Conservation (phyloP, 192 early-diverging fungal genomes). For the Entomortierella lignicola region DNA sequence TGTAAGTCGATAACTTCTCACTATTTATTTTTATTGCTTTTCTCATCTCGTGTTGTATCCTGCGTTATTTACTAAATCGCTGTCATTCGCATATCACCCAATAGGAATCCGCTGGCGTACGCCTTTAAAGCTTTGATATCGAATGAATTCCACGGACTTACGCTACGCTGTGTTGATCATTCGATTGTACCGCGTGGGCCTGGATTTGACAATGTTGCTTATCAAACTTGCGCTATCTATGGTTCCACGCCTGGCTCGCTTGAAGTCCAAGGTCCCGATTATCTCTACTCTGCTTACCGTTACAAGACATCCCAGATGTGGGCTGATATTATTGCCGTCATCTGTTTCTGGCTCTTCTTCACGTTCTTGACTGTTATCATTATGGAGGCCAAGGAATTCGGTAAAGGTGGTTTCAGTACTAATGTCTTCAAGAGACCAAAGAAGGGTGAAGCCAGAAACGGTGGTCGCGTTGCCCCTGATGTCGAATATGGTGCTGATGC, state of each 20-base stretch:
- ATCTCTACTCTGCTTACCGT: constrained; percentile 63
- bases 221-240: constrained; percentile 70
- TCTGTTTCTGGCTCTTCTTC: constrained; percentile 60
- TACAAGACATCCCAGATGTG: constrained; percentile 70
- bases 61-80: no score
- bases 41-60: no score
- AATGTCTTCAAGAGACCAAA: constrained; percentile 57
- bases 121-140: constrained; percentile 68
- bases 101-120: constrained; percentile 67
- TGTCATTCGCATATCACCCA: no score
- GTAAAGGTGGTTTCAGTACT: constrained; percentile 62
- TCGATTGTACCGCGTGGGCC: constrained; percentile 36
- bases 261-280: constrained; percentile 70
- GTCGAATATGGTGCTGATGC: constrained; percentile 26
- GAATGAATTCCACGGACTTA: constrained; percentile 69
- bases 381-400: constrained; percentile 74
- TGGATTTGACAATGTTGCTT: constrained; percentile 43
- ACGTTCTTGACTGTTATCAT: constrained; percentile 44
- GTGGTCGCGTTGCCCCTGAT: constrained; percentile 30
- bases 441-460: background rate
- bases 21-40: no score
- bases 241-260: constrained; percentile 65
- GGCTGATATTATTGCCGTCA: constrained; percentile 69
- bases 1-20: constrained; percentile 61
- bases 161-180: constrained; percentile 46